Evolutionary conservation across 352 stramenopile genomes (phyloP).

Genomic region (Phytopythium ostracodes): DNA sequence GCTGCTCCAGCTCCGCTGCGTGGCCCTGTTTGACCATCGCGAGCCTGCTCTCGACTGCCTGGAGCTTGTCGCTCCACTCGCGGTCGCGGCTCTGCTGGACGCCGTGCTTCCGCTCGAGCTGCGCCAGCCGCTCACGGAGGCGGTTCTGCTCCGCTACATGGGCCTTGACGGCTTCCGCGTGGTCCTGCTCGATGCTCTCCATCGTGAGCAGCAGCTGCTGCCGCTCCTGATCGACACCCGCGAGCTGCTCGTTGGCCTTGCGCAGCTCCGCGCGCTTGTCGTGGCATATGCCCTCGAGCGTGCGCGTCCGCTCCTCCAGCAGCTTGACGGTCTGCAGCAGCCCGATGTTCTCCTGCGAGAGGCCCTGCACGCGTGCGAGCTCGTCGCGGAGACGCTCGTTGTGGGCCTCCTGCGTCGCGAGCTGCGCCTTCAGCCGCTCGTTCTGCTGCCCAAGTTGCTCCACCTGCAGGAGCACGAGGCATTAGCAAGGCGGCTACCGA

Average conservation of each 20-base stretch:
- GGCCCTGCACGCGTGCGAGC: constrained; percentile 27
- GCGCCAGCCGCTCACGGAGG: constrained; percentile 24
- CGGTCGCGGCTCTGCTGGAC: constrained; percentile 16
- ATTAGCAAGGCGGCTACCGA: neutral
- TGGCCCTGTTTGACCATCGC: constrained; percentile 20
- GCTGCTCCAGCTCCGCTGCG: constrained; percentile 26
- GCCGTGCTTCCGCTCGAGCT: constrained; percentile 32
- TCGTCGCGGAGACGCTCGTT: constrained; percentile 39
- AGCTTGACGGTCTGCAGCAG: constrained; percentile 52
- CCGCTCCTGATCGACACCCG: constrained; percentile 25
- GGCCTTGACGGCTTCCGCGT: constrained; percentile 20
- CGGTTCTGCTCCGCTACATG: constrained; percentile 20
- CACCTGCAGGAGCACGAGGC: constrained; percentile 16
- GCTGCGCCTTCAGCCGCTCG: constrained; percentile 29
- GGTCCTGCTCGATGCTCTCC: constrained; percentile 25
- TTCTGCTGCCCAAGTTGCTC: constrained; percentile 43
- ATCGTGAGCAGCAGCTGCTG: constrained; percentile 30
- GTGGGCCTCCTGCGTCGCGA: constrained; percentile 30
- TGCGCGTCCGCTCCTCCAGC: constrained; percentile 41
- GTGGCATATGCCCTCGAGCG: constrained; percentile 32
- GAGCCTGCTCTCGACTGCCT: constrained; percentile 12
- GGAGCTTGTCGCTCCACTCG: constrained; percentile 33
- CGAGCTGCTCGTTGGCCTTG: constrained; percentile 14
- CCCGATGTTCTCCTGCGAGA: constrained; percentile 53
- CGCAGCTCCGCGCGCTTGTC: constrained; percentile 25